A percentile compares a stretch with the other conserved stretches of the same genome.
Evolutionary conservation across 257 asterid species (phyloP).

Genomic region (Leptodermis oblonga): DNA sequence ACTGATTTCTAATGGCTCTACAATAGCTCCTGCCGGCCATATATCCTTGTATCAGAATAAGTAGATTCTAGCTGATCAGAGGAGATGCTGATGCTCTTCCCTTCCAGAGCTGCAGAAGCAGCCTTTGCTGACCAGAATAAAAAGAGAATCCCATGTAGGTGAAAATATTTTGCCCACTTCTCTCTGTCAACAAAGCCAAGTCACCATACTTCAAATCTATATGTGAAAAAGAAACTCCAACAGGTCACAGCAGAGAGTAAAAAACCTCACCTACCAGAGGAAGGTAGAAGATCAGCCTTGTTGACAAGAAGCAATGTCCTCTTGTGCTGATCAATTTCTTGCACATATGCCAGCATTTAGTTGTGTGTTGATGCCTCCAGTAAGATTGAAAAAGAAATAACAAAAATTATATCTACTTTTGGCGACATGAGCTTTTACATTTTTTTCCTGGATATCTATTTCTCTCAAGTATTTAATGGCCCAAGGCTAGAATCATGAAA

Average conservation of each 20-base stretch:
- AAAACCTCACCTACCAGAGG: slow-evolving; percentile 59
- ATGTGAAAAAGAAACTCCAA: background rate
- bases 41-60: slow-evolving; percentile 55
- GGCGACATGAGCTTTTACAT: background rate
- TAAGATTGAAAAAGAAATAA: background rate
- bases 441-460: too few relatives aligned
- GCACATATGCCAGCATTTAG: slow-evolving; percentile 69
- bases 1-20: slow-evolving; percentile 42
- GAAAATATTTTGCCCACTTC: slow-evolving; percentile 80
- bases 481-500: background rate
- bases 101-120: slow-evolving; percentile 72
- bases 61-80: slow-evolving; percentile 30
- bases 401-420: background rate
- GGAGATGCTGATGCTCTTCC: slow-evolving; percentile 34
- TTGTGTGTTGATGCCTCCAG: background rate
- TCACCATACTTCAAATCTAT: background rate
- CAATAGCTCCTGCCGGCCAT: slow-evolving; percentile 77
- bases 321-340: slow-evolving; percentile 83
- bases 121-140: slow-evolving; percentile 98
- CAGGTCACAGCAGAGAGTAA: slow-evolving; percentile 11
- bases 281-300: slow-evolving; percentile 91
- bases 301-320: slow-evolving; percentile 85
- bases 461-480: background rate
- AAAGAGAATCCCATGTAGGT: slow-evolving; percentile 63
- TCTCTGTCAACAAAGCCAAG: slow-evolving; percentile 44